These are phyloP conservation scores for Scytalidium sp. DNA, from an alignment of 2,329 filamentous ascomycete species.

Conservation along the genomic window DNA sequence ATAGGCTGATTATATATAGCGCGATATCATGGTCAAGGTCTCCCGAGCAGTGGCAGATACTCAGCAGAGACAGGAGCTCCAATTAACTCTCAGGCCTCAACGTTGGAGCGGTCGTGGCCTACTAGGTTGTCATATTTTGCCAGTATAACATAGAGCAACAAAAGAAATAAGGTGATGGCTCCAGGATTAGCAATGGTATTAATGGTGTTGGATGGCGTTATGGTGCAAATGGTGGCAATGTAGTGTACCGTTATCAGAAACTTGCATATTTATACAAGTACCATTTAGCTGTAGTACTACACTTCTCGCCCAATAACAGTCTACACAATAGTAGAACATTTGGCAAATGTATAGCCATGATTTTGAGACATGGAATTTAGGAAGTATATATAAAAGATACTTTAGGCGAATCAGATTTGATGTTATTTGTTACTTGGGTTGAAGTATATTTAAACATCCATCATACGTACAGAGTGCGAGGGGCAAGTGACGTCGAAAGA, in stretches of 20 bases:
- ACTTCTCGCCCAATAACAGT: too few species aligned
- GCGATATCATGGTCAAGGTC: constrained; percentile 66
- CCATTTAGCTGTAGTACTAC: too few species aligned
- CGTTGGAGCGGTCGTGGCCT: constrained; percentile 89
- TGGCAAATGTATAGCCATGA: too few species aligned
- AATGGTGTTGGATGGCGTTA: neutral
- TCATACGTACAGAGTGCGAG: neutral
- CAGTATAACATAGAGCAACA: constrained; percentile 52
- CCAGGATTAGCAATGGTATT: neutral
- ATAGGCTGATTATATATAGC: constrained; percentile 42
- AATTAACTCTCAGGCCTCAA: constrained; percentile 71
- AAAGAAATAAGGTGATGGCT: neutral
- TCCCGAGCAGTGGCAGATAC: constrained; percentile 36
- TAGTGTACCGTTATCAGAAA: too few species aligned
- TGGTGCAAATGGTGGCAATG: too few species aligned
- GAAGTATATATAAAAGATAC: too few species aligned
- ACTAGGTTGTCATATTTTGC: constrained; percentile 86
- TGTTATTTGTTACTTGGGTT: too few species aligned
- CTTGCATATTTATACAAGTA: too few species aligned
- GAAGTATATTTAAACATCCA: neutral
- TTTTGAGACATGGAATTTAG: too few species aligned
- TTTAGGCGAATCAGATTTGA: too few species aligned
- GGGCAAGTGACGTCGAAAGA: neutral
- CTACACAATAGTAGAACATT: too few species aligned
- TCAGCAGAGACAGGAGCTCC: constrained; percentile 50